Evolutionary conservation across 2,329 filamentous ascomycete species (phyloP), one percentile per base, ranked within the genome.

Genomic region (Verticillium isaacii): DNA sequence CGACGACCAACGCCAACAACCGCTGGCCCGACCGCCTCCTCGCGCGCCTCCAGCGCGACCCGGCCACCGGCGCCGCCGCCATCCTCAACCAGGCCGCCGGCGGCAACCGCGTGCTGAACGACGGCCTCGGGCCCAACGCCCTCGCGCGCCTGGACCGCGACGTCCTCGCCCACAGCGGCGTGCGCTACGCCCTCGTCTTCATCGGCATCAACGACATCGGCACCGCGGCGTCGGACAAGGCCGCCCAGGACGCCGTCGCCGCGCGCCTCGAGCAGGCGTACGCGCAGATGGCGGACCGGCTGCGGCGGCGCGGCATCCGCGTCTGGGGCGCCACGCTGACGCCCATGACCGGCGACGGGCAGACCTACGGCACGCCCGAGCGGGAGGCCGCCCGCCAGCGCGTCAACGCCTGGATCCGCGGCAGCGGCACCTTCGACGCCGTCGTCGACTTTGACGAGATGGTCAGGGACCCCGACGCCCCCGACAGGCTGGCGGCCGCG

Each of bases 131-230:
- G 0, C 86, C 86, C 9, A 85, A 82, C 64, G 82, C 81, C 0
- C 73, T 86, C 3, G 77, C 78, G 9, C 80, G 85, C 19, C 73
- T 88, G 52, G 85, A 88, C 66, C 77, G 86, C 15, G 86, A 89
- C 68, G 80, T 88, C 1, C 75, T 89, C 2, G 74, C 83, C 0
- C 85, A 87, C 50, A 72, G 80, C 0, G 80, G 79, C 3, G 79
- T 86, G 7, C 72, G 74, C 45, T 87, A 85, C 69, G 82, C 79
- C 36, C 76, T 89, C 69, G 72, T 89, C 32, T 88, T 85, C 70
- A 82, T 86, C 67, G 86, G 86, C 19, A 83, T 89, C 41, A 88
- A 88, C 68, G 86, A 89, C 68, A 86, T 89, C 62, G 87, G 86
- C 41, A 78, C 75, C 1, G 81, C 82, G 0, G 69, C 70, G 0